phyloP scores from a whole-genome alignment of 2,329 filamentous ascomycete species.

The Fusarium sp. region DNA sequence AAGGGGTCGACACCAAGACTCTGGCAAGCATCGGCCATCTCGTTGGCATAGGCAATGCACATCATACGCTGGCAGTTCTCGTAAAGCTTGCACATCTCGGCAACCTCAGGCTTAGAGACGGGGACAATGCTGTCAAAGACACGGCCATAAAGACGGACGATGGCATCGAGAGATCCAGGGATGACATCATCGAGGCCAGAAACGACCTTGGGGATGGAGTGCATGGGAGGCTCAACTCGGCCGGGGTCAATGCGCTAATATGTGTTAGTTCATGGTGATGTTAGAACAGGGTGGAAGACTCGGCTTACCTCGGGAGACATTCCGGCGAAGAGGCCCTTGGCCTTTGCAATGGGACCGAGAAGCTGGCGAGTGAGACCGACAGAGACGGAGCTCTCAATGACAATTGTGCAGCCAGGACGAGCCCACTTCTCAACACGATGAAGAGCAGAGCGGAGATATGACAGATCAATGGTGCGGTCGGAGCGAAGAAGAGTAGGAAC shows the following conservation, averaged over 20 bases:
- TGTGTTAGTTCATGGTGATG: neutral
- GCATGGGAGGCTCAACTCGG: conserved; percentile 54
- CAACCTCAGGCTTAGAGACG: conserved; percentile 64
- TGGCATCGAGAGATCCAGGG: conserved; percentile 58
- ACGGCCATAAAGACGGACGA: conserved; percentile 57
- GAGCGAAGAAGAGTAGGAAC: conserved; percentile 63
- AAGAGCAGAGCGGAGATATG: conserved; percentile 59
- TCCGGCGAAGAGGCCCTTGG: conserved; percentile 58
- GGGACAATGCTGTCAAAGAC: conserved; percentile 61
- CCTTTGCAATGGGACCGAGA: conserved; percentile 58
- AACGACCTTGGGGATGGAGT: conserved; percentile 65
- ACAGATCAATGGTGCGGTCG: conserved; percentile 61
- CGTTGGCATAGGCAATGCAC: conserved; percentile 65
- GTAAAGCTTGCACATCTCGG: conserved; percentile 69
- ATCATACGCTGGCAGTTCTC: conserved; percentile 69
- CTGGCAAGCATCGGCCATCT: conserved; percentile 65
- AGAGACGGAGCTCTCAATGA: conserved; percentile 65
- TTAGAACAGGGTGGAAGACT: fast-evolving
- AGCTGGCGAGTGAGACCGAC: conserved; percentile 67
- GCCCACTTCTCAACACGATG: conserved; percentile 55
- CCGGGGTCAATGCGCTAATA: conserved; percentile 64
- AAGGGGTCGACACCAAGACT: conserved; percentile 60
- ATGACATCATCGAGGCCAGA: conserved; percentile 62
- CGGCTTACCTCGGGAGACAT: conserved; percentile 59
- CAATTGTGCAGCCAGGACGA: conserved; percentile 58